Conservation (phyloP, 1,284 basidiomycete genomes). For the Mycena sp. region DNA sequence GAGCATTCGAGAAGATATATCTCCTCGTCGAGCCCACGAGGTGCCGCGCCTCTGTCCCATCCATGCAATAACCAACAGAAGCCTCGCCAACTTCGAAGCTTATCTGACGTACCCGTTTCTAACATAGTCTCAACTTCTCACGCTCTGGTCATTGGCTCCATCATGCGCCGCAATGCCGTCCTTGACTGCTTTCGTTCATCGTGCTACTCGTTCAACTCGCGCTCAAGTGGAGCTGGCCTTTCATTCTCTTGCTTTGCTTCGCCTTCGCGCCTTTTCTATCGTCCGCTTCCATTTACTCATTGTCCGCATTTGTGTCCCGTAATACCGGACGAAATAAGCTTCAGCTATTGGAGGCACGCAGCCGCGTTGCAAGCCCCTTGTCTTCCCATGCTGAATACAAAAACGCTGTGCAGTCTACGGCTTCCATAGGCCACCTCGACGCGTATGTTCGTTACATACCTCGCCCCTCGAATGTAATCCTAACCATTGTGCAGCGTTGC, state of each 20-base stretch:
- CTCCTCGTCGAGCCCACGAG: conserved; percentile 10
- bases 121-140: too few relatives aligned
- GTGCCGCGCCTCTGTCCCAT: background rate
- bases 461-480: background rate
- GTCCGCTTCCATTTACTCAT: conserved; percentile 8
- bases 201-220: background rate
- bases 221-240: background rate
- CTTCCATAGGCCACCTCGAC: background rate
- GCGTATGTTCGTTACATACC: conserved; percentile 18
- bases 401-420: background rate
- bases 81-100: background rate
- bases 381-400: background rate
- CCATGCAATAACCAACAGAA: background rate
- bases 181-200: background rate
- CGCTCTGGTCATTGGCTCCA: too few relatives aligned
- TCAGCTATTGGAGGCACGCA: background rate
- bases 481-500: background rate
- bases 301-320: conserved; percentile 8
- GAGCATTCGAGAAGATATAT: conserved; percentile 3
- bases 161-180: too few relatives aligned
- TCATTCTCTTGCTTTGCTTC: background rate
- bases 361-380: conserved; percentile 10
- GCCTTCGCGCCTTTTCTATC: background rate
- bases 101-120: background rate
- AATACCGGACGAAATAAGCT: conserved; percentile 15